Evolutionary conservation across 2,329 filamentous ascomycete species (phyloP), one percentile per base, ranked within the genome.

Genomic region (Nemania sp.): DNA sequence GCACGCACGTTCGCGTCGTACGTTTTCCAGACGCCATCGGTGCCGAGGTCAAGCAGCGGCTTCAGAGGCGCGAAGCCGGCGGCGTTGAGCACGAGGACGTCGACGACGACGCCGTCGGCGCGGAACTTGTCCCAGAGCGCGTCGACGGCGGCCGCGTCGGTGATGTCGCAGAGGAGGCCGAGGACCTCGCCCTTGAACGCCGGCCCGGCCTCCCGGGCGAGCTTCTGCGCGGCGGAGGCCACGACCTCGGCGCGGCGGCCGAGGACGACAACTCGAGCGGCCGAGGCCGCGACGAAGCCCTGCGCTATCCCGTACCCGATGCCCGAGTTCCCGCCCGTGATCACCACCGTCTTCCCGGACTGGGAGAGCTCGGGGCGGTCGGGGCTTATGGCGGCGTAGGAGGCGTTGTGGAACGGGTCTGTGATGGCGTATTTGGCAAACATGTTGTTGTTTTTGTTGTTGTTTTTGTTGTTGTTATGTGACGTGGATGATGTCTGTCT

Each of bases 271-370:
- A 82, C 69, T 1, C 65, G 68, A 2, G 70, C 54, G 7, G 78
- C 77, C 0, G 72, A 72, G 0, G 81, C 81, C 1, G 67, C 58
- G 10, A 75, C 72, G 64, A 81, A 91, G 48, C 86, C 77, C 49
- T 81, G 79, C 2, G 87, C 87, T 13, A 89, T 83, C 0, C 85
- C 83, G 57, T 85, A 83, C 1, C 88, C 89, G 48, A 91, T 86
- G 29, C 88, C 87, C 0, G 80, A 81, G 0, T 84, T 83, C n/a
- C 82, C 87, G 42, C 89, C 89, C 1, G 86, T 88, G 69, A 92
- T 85, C 9, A 91, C 77, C 5, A 89, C 83, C 0, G 81, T 86
- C 17, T 72, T 69, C n/a, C 78, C 78, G 1, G 70, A 67, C 48
- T 81, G 78, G 4, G 72, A 76, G 6, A 81, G 67, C 60, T 76